Conservation (phyloP, 2,329 filamentous ascomycete species). For the Pyricularia sp. region DNA sequence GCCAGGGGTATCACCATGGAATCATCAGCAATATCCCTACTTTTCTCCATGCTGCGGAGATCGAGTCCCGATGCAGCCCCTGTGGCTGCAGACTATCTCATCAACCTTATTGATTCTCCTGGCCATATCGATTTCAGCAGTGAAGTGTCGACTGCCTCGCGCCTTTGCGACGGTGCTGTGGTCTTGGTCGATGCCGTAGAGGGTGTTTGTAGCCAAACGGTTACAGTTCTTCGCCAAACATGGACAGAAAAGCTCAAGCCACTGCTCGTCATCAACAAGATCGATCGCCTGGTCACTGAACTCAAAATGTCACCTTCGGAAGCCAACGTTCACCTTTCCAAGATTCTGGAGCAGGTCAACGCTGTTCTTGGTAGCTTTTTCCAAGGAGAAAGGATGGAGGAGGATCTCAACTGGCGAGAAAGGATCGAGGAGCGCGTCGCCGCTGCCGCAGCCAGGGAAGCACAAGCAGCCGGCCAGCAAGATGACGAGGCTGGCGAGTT, state of each 20-base stretch:
- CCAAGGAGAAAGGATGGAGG: conserved; percentile 96
- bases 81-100: conserved; percentile 78
- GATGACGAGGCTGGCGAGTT: conserved; percentile 44
- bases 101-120: conserved; percentile 96
- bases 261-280: conserved; percentile 94
- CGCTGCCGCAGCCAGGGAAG: conserved; percentile 44
- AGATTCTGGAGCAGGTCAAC: conserved; percentile 90
- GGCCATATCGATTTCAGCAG: conserved; percentile 99
- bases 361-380: conserved; percentile 97
- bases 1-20: conserved; percentile 99
- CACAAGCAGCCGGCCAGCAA: conserved; percentile 35
- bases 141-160: conserved; percentile 91
- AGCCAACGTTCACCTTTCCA: conserved; percentile 81
- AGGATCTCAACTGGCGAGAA: conserved; percentile 93
- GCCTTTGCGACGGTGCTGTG: conserved; percentile 88
- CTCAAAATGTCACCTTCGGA: conserved; percentile 87
- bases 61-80: conserved; percentile 57
- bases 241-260: conserved; percentile 96
- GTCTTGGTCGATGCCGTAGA: conserved; percentile 95
- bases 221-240: conserved; percentile 88
- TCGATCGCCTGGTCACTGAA: conserved; percentile 90
- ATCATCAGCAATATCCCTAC: conserved; percentile 93
- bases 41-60: conserved; percentile 83
- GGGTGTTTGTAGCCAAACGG: conserved; percentile 96
- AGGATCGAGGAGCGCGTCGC: conserved; percentile 79